Base-by-base conservation (phyloP, 129 eudicot genomes). In the Flaveria trinervia region DNA sequence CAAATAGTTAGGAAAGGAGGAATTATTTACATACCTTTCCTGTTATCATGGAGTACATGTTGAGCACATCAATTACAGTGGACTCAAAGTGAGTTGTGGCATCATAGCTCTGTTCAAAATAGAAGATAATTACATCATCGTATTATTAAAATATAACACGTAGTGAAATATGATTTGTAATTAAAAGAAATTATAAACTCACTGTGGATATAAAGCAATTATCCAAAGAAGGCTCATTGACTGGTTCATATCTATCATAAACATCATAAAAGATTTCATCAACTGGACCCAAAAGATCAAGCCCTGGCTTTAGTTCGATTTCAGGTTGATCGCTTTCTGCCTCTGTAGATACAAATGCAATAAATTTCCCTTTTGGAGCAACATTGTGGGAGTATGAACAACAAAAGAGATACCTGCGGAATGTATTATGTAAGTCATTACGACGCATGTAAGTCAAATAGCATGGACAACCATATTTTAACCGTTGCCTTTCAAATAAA, bases 71-170 rank as follows among this genome's bases (percentile, higher is more conserved):
- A 48, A 48, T 89, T 1, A 91, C 97, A 70, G 98, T 94, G 1
- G 98, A 94, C 86, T 94, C 98, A 48, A 94, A 94, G 88, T 94
- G 98, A 73, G 98, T 93, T 52, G 98, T 93, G 51, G 96, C 91
- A 74, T 93, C 98, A 82, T 93, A 93, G 83, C 98, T 93, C 98
- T 89, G 93, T 77, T 71, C 39, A 69, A 70, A 73, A 67, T 62
- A 22, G 52, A 25, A 46, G 17, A 70, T 30, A 17, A 52, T 82
- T 67, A 79, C 39, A 72, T 59, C 73, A 50, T 46, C 49, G 15
- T 70, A 61, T 3, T 62, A 1, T 43, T 36, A 7, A 36, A 36
- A 36, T 8, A 68, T 60, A 43, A 49, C 20, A 18, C 13, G 25
- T 13, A 26, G 3, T 4, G 41, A 5, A 12, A 54, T 25, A n/a